phyloP scores from a whole-genome alignment of 2,329 filamentous ascomycete species.

The Colletotrichum sp. region DNA sequence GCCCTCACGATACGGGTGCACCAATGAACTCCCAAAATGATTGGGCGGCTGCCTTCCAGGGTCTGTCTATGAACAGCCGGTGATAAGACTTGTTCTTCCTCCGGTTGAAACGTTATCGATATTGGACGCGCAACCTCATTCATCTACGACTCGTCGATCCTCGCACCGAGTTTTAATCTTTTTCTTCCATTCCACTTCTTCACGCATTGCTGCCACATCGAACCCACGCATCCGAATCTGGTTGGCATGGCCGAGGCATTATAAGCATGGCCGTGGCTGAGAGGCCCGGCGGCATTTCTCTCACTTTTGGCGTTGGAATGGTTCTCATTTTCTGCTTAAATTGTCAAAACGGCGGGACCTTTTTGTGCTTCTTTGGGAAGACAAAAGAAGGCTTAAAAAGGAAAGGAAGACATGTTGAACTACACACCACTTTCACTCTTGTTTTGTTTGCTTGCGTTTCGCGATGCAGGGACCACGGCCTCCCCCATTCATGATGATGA shows the following conservation, averaged over 20 bases:
- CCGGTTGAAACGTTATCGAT: background rate
- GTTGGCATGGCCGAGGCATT: background rate
- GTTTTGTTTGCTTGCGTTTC: conserved; percentile 24
- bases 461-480: conserved; percentile 26
- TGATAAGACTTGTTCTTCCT: conserved; percentile 30
- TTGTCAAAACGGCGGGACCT: conserved; percentile 18
- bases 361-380: conserved; percentile 20
- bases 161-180: background rate
- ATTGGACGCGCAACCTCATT: background rate
- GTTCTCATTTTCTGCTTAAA: background rate
- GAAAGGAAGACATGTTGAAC: conserved; percentile 13
- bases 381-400: conserved; percentile 12
- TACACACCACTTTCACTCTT: conserved; percentile 11
- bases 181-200: background rate
- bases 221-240: background rate
- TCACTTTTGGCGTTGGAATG: conserved; percentile 14
- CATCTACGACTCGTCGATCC: background rate
- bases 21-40: conserved; percentile 48
- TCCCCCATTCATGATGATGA: conserved; percentile 19
- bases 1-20: conserved; percentile 31
- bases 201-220: background rate
- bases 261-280: conserved; percentile 12
- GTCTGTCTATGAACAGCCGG: conserved; percentile 73
- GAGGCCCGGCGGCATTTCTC: background rate
- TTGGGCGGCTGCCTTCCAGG: conserved; percentile 71